These are phyloP conservation scores for Allium cepa DNA, from an alignment of 106 monocot species.

Conservation along the genomic window DNA sequence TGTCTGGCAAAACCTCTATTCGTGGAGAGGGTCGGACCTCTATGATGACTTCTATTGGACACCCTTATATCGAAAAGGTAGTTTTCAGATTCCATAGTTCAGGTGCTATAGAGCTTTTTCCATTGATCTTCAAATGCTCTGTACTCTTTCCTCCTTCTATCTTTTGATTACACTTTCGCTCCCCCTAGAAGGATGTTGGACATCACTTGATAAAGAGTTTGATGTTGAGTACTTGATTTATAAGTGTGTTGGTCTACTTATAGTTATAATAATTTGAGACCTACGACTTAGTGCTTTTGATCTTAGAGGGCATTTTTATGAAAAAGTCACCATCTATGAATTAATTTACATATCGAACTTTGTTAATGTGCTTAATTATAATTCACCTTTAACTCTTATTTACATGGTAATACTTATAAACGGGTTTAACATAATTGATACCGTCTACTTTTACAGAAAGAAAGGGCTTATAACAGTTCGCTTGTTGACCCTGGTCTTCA, in stretches of 20 bases:
- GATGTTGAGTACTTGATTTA: not conserved
- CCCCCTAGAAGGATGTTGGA: not conserved
- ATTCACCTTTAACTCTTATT: no score
- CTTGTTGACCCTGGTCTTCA: conserved; percentile 65
- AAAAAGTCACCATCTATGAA: no score
- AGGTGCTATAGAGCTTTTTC: not conserved
- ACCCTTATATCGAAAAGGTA: conserved; percentile 44
- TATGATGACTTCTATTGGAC: conserved; percentile 23
- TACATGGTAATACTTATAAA: no score
- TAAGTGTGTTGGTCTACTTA: not conserved
- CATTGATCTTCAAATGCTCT: not conserved
- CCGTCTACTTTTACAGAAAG: conserved; percentile 38
- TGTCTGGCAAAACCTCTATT: conserved; percentile 31
- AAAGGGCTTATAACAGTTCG: conserved; percentile 37
- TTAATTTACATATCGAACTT: no score
- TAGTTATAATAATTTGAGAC: not conserved
- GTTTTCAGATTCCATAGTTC: not conserved
- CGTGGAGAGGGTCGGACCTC: conserved; percentile 55
- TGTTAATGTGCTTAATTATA: no score
- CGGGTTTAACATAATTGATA: no score
- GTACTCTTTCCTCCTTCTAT: not conserved
- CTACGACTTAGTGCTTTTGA: not conserved
- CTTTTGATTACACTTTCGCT: not conserved
- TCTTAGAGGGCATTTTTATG: no score
- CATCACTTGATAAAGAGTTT: no score